These are phyloP conservation scores for Magnaporthiopsis rhizophila DNA, from an alignment of 2,329 filamentous ascomycete genomes.

Conservation along the genomic window DNA sequence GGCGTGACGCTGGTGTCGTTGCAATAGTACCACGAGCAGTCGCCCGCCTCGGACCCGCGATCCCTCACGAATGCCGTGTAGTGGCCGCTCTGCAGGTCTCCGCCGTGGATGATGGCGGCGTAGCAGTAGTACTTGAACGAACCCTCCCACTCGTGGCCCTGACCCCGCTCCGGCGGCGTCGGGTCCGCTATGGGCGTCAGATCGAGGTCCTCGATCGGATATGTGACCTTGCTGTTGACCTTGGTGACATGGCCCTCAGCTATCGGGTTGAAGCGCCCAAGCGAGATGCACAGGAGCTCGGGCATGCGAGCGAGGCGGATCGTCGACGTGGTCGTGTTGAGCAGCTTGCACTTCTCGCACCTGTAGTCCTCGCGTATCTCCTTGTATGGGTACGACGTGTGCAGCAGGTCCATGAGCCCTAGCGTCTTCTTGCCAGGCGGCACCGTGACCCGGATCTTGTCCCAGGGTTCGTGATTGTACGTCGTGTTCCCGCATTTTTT, in stretches of 20 bases:
- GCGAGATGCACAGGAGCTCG: slow-evolving; percentile 67
- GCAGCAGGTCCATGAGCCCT: slow-evolving; percentile 48
- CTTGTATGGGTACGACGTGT: slow-evolving; percentile 60
- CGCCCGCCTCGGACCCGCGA: slow-evolving; percentile 29
- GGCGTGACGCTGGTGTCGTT: slow-evolving; percentile 30
- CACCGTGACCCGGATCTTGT: slow-evolving; percentile 45
- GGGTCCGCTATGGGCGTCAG: slow-evolving; percentile 33
- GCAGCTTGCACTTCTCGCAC: slow-evolving; percentile 66
- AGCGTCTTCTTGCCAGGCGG: slow-evolving; percentile 19
- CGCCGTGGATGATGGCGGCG: slow-evolving; percentile 74
- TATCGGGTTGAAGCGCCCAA: slow-evolving; percentile 49
- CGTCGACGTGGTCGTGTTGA: slow-evolving; percentile 60
- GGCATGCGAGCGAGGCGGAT: slow-evolving; percentile 72
- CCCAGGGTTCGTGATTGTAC: slow-evolving; percentile 36
- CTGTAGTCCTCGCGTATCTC: slow-evolving; percentile 62
- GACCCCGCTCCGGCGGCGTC: slow-evolving; percentile 6
- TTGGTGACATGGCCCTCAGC: slow-evolving; percentile 42
- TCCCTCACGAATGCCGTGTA: slow-evolving; percentile 67
- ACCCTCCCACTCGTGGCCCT: slow-evolving; percentile 10
- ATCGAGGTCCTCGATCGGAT: slow-evolving; percentile 65
- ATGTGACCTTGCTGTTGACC: slow-evolving; percentile 63
- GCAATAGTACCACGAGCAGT: slow-evolving; percentile 40
- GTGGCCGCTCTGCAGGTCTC: slow-evolving; percentile 63
- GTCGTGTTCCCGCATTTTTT: slow-evolving; percentile 45
- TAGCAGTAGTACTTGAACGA: slow-evolving; percentile 80